These are phyloP conservation scores for Pholiota molesta DNA, from an alignment of 768 basidiomycete genomes.

Conservation along the genomic window DNA sequence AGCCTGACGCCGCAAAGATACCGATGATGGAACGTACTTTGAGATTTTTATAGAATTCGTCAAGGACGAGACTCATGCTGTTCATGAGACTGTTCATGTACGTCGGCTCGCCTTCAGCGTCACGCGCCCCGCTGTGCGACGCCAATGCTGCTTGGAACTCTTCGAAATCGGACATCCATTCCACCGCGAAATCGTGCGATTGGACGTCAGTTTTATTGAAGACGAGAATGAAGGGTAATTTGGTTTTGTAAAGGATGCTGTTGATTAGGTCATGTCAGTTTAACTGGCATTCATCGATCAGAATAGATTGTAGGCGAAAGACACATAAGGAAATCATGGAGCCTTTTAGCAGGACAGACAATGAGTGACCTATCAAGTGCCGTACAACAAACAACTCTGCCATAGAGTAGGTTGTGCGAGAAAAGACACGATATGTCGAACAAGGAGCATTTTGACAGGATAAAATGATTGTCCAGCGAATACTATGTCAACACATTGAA, in stretches of 20 bases:
- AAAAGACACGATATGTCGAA: background rate
- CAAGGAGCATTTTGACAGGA: background rate
- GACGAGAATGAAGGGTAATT: conserved; percentile 94
- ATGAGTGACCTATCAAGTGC: background rate
- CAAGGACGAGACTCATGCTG: conserved; percentile 96
- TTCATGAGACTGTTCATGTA: conserved; percentile 99
- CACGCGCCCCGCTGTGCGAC: conserved; percentile 63
- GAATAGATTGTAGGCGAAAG: background rate
- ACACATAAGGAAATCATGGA: background rate
- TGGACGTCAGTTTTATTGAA: conserved; percentile 99
- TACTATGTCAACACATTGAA: background rate
- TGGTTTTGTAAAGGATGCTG: conserved; percentile 97
- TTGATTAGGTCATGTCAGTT: background rate
- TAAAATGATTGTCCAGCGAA: background rate
- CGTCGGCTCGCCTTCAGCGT: conserved; percentile 88
- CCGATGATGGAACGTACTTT: conserved; percentile 54
- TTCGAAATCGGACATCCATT: conserved; percentile 99
- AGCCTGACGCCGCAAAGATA: background rate
- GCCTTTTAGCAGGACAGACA: background rate
- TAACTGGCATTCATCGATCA: background rate
- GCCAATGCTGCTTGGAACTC: conserved; percentile 89
- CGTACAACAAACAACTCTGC: too few species aligned
- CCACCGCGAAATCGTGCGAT: conserved; percentile 87
- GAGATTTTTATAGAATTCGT: conserved; percentile 97
- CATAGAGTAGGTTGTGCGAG: background rate